Evolutionary conservation across 202 grass and related monocot genomes (phyloP).

Genomic region (Bolboschoenoplectus hybrid): DNA sequence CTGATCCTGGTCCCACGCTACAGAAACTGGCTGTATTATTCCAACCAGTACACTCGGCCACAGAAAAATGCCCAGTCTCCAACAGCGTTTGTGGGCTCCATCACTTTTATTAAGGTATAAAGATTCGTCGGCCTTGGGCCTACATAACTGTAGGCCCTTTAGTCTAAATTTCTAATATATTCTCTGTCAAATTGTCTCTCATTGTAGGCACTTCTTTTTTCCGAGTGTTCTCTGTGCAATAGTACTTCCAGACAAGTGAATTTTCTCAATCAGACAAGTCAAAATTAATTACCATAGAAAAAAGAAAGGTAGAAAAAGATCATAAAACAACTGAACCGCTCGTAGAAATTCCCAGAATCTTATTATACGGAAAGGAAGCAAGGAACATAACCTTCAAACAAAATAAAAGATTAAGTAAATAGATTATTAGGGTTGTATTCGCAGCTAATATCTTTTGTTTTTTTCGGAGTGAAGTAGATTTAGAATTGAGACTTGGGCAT

Average conservation of each 20-base stretch:
- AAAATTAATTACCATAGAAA: background rate
- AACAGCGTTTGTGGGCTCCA: too few species aligned
- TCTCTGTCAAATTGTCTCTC: too few species aligned
- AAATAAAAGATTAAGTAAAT: background rate
- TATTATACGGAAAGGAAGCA: too few species aligned
- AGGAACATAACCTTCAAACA: too few species aligned
- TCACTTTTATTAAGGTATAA: background rate
- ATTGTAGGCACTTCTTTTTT: too few species aligned
- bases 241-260: background rate
- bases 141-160: too few species aligned
- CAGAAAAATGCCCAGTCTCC: background rate
- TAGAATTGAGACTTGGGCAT: background rate
- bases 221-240: background rate
- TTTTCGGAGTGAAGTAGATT: background rate
- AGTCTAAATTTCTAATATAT: too few species aligned
- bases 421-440: too few species aligned
- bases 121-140: background rate
- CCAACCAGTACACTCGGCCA: background rate
- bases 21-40: background rate
- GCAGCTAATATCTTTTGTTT: background rate
- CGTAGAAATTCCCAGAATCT: background rate
- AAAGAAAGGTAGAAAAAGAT: background rate
- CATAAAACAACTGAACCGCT: background rate
- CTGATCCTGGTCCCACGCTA: background rate
- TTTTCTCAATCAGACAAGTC: background rate